A percentile compares a stretch with the other conserved stretches of the same genome.
Evolutionary conservation across 2,329 filamentous ascomycete genomes (phyloP).

Genomic region (Verticillium alfalfae): DNA sequence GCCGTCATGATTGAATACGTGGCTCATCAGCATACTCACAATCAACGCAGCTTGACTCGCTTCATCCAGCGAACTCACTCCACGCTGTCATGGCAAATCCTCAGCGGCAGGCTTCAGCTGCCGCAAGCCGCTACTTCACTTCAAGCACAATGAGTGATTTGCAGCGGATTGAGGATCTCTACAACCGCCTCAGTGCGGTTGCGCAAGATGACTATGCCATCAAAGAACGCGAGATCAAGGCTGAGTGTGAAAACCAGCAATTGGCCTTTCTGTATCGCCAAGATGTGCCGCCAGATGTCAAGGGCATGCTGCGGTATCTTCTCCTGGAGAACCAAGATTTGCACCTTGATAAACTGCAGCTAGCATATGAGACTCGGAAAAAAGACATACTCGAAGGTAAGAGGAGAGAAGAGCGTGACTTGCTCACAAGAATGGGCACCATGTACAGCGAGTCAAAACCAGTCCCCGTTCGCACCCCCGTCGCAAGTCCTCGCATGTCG

Average conservation of each 20-base stretch:
- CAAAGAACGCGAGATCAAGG: not conserved
- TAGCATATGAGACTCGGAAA: not conserved
- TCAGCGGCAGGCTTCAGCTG: not conserved
- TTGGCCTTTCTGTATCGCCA: not conserved
- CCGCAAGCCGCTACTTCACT: not conserved
- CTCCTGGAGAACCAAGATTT: not conserved
- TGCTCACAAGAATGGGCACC: not conserved
- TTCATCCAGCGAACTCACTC: not conserved
- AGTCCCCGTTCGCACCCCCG: not conserved
- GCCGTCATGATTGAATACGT: not conserved
- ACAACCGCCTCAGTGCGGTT: not conserved
- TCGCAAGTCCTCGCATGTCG: not conserved
- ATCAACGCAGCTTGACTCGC: not conserved
- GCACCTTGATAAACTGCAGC: not conserved
- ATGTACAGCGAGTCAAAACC: not conserved
- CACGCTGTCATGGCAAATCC: not conserved
- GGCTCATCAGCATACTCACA: not conserved
- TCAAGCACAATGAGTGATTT: not conserved
- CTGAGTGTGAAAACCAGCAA: not conserved
- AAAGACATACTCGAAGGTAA: not conserved
- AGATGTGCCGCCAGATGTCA: conserved; percentile 27
- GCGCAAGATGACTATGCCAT: not conserved
- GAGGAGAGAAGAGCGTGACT: not conserved
- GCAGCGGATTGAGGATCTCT: not conserved
- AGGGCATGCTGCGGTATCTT: not conserved